Base-by-base conservation (phyloP, 1,284 basidiomycete species). In the Leccinum solheimii region DNA sequence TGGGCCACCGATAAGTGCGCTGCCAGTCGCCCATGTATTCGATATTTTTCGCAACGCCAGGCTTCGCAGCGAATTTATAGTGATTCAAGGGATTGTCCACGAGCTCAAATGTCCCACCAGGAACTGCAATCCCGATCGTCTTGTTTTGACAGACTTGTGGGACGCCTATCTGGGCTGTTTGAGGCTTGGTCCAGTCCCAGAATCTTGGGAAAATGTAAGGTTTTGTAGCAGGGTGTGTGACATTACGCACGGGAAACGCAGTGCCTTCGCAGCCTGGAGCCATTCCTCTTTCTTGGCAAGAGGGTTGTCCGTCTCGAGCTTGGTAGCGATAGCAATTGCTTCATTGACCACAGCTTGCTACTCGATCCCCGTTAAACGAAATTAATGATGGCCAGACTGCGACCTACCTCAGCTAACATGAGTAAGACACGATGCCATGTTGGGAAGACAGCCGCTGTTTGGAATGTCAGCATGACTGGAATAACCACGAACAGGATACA, bases 81-180 rank as follows among this genome's bases (percentile, higher is more conserved):
- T 67, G 67, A 40, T 67, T 67, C 57, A 69, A 55, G 0, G 66
- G 67, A 45, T 67, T 68, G 13, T 32, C 4, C 3, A 68, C 55
- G 19, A 4, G 16, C 2, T 2, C 8, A 1, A 2, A 10, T 13
- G 48, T n/a, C 32, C 58, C 56, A 9, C 55, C 55, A 13, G 61
- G 61, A 13, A 52, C 40, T 1, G 6, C 23, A 2, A 67, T 67
- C 1, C 6, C 3, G 3, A 67, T n/a, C 2, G 11, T 16, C 1
- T 57, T 0, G 0, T 57, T n/a, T 32, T 67, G 66, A 5, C 45
- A 49, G 11, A 69, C 3, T 16, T 51, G 1, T 1, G 67, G 66
- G 14, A 67, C 57, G 4, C 66, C 66, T 16, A 56, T 55, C 3
- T 53, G 1, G 4, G 50, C 57, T 0, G 55, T 69, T 10, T 56